Evolutionary conservation across 805 yeast genomes (phyloP), one percentile per base, ranked within the genome.

Genomic region (Dipodascus albidus): DNA sequence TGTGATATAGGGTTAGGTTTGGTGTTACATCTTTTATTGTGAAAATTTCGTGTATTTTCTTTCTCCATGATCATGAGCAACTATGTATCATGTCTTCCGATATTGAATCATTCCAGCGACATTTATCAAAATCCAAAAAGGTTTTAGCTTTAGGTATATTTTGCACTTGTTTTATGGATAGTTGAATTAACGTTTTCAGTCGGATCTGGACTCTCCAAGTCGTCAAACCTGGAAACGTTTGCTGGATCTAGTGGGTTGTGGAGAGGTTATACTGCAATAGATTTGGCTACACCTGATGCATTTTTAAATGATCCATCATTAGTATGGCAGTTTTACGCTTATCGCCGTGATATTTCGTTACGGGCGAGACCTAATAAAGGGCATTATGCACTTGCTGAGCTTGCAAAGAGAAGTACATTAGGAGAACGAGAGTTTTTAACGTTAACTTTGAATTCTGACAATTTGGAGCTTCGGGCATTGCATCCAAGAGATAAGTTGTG

Each of bases 251-350:
- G 82, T 51, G 91, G 93, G 0, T 69, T 83, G 24, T 88, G 96
- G 96, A 74, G 79, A 56, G 80, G 80, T 56, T 84, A 79, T 68
- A 83, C 83, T 52, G 81, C 89, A 60, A 82, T 86, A 48, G 96
- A 88, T 62, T 71, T 89, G 48, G 96, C 96, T 4, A 88, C 96
- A 0, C 96, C 95, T 0, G 96, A 88, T 63, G 96, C 96, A 3
- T 88, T 89, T 65, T 78, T 81, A 55, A 72, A 73, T 19, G 90
- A 88, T 63, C 96, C 96, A 0, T 86, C 87, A 0, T 71, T 87
- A 8, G 96, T 89, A 4, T 88, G 96, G 96, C 91, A 86, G 63
- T 88, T 85, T 61, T 88, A 89, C 66, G 74, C 87, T 2, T 79
- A 80, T 65, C 69, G 95, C 56, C 65, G 96, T 48, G 74, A 69